Evolutionary conservation across 108 stramenopile genomes (phyloP).

Genomic region (Stephanodiscus triporus): DNA sequence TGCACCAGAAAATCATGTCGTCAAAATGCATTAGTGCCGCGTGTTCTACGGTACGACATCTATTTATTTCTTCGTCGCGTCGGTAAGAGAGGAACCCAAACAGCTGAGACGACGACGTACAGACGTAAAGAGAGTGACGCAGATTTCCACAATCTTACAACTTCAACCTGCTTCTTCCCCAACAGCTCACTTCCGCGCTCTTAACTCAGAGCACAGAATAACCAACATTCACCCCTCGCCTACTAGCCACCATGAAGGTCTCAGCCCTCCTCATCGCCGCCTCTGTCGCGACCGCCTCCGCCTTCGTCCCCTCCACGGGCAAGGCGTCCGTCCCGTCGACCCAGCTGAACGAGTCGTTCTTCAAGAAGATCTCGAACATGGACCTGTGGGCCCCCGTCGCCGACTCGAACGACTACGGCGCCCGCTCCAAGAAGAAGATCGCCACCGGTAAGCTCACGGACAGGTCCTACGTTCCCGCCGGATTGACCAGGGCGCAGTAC

Average conservation of each 20-base stretch:
- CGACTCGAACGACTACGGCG: constrained; percentile 80
- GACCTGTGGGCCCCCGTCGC: constrained; percentile 72
- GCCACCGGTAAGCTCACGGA: constrained; percentile 57
- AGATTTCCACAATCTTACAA: too few species aligned
- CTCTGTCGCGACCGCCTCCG: constrained; percentile 68
- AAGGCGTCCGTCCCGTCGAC: constrained; percentile 37
- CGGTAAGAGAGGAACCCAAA: too few species aligned
- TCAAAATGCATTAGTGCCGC: too few species aligned
- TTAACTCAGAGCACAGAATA: too few species aligned
- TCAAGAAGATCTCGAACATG: constrained; percentile 65
- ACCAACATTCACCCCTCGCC: too few species aligned
- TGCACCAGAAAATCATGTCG: too few species aligned
- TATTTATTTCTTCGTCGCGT: too few species aligned
- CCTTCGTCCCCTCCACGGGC: constrained; percentile 74
- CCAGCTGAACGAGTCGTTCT: constrained; percentile 52
- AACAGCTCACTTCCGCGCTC: too few species aligned
- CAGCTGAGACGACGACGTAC: too few species aligned
- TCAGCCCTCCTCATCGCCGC: constrained; percentile 65
- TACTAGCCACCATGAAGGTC: constrained; percentile 77
- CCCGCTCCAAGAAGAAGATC: constrained; percentile 75
- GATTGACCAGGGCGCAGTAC: constrained; percentile 74
- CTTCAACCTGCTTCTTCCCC: too few species aligned
- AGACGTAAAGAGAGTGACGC: too few species aligned
- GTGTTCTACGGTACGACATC: too few species aligned
- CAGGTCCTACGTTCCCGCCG: constrained; percentile 77